phyloP scores from a whole-genome alignment of 2,329 filamentous ascomycete genomes.

The Claviceps capensis region DNA sequence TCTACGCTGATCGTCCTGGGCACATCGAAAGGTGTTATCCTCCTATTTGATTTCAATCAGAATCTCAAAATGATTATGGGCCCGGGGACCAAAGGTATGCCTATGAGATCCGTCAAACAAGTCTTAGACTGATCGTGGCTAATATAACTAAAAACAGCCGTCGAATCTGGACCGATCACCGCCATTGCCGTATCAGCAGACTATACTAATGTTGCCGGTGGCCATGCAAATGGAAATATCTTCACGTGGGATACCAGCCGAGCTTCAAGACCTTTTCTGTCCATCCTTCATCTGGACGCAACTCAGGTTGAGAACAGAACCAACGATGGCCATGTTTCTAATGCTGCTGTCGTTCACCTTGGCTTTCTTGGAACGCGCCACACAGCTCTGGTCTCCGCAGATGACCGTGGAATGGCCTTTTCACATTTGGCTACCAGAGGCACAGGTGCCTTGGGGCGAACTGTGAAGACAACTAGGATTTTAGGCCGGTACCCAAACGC shows the following conservation, averaged over 20 bases:
- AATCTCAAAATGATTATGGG: conserved; percentile 89
- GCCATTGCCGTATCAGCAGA: conserved; percentile 85
- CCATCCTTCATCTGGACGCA: conserved; percentile 65
- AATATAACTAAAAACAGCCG: conserved; percentile 37
- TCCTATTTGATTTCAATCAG: conserved; percentile 97
- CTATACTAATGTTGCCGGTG: conserved; percentile 79
- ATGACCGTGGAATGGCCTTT: conserved; percentile 94
- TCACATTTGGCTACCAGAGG: conserved; percentile 90
- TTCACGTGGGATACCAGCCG: conserved; percentile 92
- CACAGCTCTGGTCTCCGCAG: conserved; percentile 88
- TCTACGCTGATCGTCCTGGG: conserved; percentile 81
- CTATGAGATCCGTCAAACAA: neutral
- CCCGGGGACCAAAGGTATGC: conserved; percentile 70
- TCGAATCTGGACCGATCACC: conserved; percentile 81
- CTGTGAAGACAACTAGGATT: conserved; percentile 80
- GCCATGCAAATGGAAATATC: conserved; percentile 79
- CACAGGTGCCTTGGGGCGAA: conserved; percentile 70
- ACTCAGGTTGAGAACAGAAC: conserved; percentile 49
- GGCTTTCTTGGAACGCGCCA: conserved; percentile 89
- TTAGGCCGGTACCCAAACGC: conserved; percentile 78
- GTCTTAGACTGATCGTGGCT: conserved; percentile 19
- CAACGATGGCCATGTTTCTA: conserved; percentile 70
- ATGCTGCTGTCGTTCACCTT: conserved; percentile 71
- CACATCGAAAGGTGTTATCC: conserved; percentile 84
- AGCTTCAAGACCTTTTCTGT: conserved; percentile 74